phyloP scores from a whole-genome alignment of 2,329 filamentous ascomycete genomes.

The Penicillium oxalicum region DNA sequence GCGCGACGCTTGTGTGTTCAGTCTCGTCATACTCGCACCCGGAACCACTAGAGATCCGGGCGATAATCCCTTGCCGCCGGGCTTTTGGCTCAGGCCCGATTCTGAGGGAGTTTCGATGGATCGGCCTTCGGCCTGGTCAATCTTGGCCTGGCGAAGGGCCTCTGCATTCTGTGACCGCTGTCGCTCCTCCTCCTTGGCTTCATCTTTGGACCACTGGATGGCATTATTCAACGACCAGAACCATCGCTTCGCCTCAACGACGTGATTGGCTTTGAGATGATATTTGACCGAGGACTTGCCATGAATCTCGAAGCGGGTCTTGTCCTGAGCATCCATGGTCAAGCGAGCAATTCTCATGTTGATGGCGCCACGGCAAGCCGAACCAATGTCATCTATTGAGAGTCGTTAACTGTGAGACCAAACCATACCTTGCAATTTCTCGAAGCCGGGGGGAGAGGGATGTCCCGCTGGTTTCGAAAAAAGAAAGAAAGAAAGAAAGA shows the following conservation, averaged over 20 bases:
- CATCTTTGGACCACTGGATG: conserved; percentile 97
- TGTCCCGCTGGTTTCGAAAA: no score
- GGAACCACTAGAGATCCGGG: conserved; percentile 33
- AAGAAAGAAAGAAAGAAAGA: no score
- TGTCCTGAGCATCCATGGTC: conserved; percentile 94
- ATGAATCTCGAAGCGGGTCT: conserved; percentile 94
- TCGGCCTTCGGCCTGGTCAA: conserved; percentile 59
- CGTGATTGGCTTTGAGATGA: conserved; percentile 93
- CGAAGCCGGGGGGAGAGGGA: no score
- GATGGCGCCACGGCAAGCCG: conserved; percentile 92
- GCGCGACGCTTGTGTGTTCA: conserved; percentile 46
- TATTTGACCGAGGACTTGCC: conserved; percentile 99
- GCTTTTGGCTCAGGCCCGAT: conserved; percentile 26
- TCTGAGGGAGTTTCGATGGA: conserved; percentile 43
- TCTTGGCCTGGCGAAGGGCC: conserved; percentile 69
- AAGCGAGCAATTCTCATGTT: conserved; percentile 96
- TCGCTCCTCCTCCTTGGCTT: conserved; percentile 82
- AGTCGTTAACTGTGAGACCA: no score
- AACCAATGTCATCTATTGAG: conserved; percentile 72
- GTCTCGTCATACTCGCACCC: conserved; percentile 39
- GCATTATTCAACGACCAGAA: conserved; percentile 99
- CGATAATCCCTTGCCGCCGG: conserved; percentile 34
- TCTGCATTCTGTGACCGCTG: conserved; percentile 70
- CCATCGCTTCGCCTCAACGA: conserved; percentile 97
- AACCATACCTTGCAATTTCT: no score